Conservation (phyloP, 2,329 filamentous ascomycete genomes). For the Aspergillus puulaauensis region DNA sequence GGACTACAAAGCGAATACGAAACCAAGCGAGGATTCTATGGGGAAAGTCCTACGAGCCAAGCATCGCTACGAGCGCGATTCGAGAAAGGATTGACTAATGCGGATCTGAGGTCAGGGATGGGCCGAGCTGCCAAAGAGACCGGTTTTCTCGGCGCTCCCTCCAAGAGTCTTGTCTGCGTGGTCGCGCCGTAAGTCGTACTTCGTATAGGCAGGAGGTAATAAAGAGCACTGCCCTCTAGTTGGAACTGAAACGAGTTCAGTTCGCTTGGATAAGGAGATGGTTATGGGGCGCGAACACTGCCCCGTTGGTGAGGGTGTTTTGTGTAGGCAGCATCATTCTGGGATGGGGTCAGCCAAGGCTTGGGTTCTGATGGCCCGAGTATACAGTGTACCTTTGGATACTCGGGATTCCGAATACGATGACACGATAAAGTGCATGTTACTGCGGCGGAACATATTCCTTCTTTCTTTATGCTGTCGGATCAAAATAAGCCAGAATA, state of each 20-base stretch:
- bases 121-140: background rate
- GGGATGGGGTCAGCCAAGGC: background rate
- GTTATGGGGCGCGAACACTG: background rate
- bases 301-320: background rate
- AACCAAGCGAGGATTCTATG: background rate
- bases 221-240: background rate
- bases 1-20: constrained; percentile 11
- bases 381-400: background rate
- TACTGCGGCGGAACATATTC: too few relatives aligned
- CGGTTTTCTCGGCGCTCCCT: background rate
- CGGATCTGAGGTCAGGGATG: constrained; percentile 4
- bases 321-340: constrained; percentile 2
- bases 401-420: background rate
- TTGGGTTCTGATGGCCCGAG: background rate
- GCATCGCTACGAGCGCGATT: background rate
- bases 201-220: too few relatives aligned
- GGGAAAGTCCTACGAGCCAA: background rate
- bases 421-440: background rate
- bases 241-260: background rate
- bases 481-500: too few relatives aligned
- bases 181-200: too few relatives aligned
- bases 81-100: background rate
- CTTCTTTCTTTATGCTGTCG: too few relatives aligned
- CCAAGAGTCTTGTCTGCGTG: background rate
- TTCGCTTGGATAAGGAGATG: background rate